Base-by-base conservation (phyloP, 1,284 basidiomycete genomes). In the Microbotryomycetes sp. region DNA sequence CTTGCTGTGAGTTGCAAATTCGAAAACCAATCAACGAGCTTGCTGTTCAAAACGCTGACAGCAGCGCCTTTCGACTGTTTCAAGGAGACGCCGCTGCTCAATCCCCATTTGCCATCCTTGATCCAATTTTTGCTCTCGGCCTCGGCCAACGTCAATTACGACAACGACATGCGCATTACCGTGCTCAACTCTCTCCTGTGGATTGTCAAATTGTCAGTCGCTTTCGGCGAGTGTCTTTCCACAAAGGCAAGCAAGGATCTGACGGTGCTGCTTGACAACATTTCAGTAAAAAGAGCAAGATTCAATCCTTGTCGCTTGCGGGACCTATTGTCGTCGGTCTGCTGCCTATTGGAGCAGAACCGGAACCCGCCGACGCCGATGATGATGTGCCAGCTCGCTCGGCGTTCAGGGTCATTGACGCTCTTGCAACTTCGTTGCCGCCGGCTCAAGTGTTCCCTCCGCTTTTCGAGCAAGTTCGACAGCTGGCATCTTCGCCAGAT, bases 401-500 rank as follows among this genome's bases (percentile, higher is more conserved):
- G 66, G 91, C 94, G 29, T 87, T 98, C 74, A 91, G 96, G 68
- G 89, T 92, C 67, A 88, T 99, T 67, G 96, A 99, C 76, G 85
- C 86, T 59, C 86, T 99, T 56, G 87, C 94, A 23, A 97, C 94
- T 64, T 87, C 86, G 70, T 84, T 99, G 12, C 96, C 96, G 28
- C 96, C 96, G 15, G 84, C 84, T 59, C 94, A 97, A 78, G 94
- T 98, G 69, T 98, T 97, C 86, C 92, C 93, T 30, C 84, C 90
- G 22, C 85, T 99, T 54, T 76, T 79, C 67, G 77, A 77, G 67
- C 83, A 93, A 70, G 88, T 96, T 61, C 81, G 85, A 66, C 81
- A 86, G 63, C 94, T 92, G 78, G 89, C 92, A 79, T 80, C 82
- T 15, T 91, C 88, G 5, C 76, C 83, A n/a, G 86, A 94, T 69